These are phyloP conservation scores for Anisodus tanguticus DNA, from an alignment of 257 asterid genomes.

Conservation along the genomic window DNA sequence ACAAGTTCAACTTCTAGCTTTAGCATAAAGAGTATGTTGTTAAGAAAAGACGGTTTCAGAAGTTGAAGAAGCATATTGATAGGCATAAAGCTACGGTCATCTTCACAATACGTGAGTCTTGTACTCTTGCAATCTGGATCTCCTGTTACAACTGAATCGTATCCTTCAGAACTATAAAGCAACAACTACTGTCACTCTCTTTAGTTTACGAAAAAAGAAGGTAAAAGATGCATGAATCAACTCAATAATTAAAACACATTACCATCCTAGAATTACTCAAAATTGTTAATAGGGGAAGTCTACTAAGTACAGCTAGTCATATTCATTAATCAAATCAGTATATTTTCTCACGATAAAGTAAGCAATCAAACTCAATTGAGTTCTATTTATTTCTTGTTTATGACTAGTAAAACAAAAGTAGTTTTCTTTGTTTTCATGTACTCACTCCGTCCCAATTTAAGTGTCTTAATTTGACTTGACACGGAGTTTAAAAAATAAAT, in stretches of 20 bases:
- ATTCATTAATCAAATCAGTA: background rate
- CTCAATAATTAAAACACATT: background rate
- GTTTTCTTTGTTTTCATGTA: background rate
- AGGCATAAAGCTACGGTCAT: background rate
- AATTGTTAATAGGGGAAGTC: background rate
- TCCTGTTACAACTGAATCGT: background rate
- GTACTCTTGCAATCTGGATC: background rate
- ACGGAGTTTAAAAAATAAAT: too few species aligned
- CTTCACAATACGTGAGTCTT: background rate
- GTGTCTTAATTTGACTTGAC: too few species aligned
- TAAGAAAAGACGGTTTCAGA: background rate
- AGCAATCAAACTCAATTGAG: background rate
- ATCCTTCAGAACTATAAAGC: background rate
- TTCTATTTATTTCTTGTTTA: background rate
- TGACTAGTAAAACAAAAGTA: background rate
- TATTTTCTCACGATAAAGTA: background rate
- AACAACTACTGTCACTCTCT: background rate
- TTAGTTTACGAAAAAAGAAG: background rate
- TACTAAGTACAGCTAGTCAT: constrained; percentile 2
- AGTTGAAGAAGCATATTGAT: background rate
- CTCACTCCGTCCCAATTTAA: too few species aligned
- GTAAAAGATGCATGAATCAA: constrained; percentile 9
- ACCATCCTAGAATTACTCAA: background rate
- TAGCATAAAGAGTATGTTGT: background rate
- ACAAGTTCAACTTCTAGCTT: background rate